Evolutionary conservation across 1,284 basidiomycete genomes (phyloP).

Genomic region (Sanghuangporus baumii): DNA sequence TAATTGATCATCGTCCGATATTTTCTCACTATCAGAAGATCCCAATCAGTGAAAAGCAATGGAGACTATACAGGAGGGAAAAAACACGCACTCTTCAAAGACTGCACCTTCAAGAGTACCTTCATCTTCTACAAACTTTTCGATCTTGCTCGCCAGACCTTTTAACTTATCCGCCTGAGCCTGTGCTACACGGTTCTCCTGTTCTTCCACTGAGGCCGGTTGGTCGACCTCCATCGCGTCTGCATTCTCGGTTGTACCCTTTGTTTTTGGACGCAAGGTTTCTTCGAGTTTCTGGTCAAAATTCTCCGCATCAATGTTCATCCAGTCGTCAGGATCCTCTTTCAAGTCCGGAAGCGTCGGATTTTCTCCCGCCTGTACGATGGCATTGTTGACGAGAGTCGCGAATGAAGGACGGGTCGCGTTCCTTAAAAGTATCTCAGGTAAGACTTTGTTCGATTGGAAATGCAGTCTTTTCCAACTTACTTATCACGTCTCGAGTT

Average conservation of each 20-base stretch:
- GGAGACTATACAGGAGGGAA: background rate
- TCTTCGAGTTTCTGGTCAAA: constrained; percentile 60
- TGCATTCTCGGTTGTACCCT: constrained; percentile 3
- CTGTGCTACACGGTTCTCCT: constrained; percentile 46
- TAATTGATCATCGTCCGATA: constrained; percentile 41
- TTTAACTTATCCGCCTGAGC: constrained; percentile 68
- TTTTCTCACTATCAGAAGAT: constrained; percentile 42
- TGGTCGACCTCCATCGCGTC: constrained; percentile 44
- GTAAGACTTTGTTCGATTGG: background rate
- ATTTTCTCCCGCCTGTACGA: constrained; percentile 38
- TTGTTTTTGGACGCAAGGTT: constrained; percentile 27
- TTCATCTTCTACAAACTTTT: constrained; percentile 81
- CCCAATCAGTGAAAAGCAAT: constrained; percentile 1
- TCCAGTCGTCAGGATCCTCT: constrained; percentile 73
- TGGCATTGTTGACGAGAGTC: constrained; percentile 47
- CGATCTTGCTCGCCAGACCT: constrained; percentile 77
- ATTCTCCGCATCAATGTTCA: constrained; percentile 56
- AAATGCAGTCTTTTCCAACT: constrained; percentile 25
- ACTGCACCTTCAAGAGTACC: constrained; percentile 82
- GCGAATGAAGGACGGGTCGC: constrained; percentile 25
- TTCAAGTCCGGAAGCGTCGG: constrained; percentile 21
- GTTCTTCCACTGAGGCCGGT: constrained; percentile 24
- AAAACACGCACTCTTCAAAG: constrained; percentile 74
- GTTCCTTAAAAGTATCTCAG: constrained; percentile 4
- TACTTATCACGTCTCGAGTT: constrained; percentile 62